Evolutionary conservation across 2,329 filamentous ascomycete genomes (phyloP), one percentile per base, ranked within the genome.

Genomic region (Rutstroemia sp.): DNA sequence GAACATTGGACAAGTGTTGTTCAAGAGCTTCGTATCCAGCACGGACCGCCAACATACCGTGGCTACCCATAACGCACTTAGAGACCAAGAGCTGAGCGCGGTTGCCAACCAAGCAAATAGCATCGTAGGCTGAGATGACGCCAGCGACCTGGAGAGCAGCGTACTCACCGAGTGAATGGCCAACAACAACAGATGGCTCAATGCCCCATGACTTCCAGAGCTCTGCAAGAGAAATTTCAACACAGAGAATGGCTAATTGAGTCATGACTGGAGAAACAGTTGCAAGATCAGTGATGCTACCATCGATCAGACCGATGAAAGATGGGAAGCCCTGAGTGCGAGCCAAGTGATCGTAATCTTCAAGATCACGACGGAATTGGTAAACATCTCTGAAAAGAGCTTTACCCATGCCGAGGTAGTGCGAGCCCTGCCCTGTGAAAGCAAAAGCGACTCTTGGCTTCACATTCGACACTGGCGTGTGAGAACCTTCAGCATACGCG

Each of bases 91-190:
- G 74, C 66, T 80, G 74, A 10, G 87, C 86, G 61, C 88, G 80
- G 53, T 75, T 71, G 41, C 87, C 87, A 9, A 90, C 86, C 1
- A 91, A 75, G 61, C 83, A 85, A 49, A 92, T 78, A 66, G 85
- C 81, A 67, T 90, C 86, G 63, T 80, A 82, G 34, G 80, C 81
- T 21, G 85, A 86, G 23, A 89, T 74, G 18, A 89, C 85, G 50
- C 85, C 86, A 18, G 86, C 84, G 27, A 84, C 78, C 63, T 87
- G 79, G 10, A 90, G 79, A 38, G 86, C 86, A 38, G 86, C 85
- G 64, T 89, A 89, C 68, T 90, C 86, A 52, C 86, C 86, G 21
- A 90, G 73, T 63, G 84, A 88, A 69, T 82, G 80, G n/a, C 80
- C 80, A 18, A 82, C 66, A 2, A 83, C 79, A 3, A 73, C 79